These are phyloP conservation scores for Sonneratia caseolaris DNA, from an alignment of 345 rosid species.

Conservation along the genomic window DNA sequence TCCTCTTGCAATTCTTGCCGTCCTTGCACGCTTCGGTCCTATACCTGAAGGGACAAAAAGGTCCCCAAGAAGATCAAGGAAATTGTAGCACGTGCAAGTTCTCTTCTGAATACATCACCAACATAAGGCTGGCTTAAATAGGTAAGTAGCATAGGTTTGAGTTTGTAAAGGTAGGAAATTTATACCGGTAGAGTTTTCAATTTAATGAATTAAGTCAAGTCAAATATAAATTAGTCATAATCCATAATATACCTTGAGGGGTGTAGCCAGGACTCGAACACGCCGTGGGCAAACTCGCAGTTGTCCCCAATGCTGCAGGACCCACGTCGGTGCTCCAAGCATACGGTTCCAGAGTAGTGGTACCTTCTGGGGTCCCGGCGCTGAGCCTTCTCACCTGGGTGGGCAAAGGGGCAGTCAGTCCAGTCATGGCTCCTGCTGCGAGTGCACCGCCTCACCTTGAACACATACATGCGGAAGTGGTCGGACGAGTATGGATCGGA, in stretches of 20 bases:
- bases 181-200: no score
- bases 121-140: no score
- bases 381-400: slow-evolving; percentile 80
- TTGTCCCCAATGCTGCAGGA: slow-evolving; percentile 53
- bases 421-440: slow-evolving; percentile 94
- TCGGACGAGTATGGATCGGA: slow-evolving; percentile 62
- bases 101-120: no score
- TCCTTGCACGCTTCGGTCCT: slow-evolving; percentile 72
- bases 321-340: slow-evolving; percentile 59
- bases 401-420: slow-evolving; percentile 94
- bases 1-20: slow-evolving; percentile 54
- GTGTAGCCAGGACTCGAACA: slow-evolving; percentile 76
- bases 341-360: slow-evolving; percentile 56
- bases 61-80: no score
- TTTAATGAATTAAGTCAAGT: no score
- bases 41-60: slow-evolving; percentile 10
- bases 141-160: no score
- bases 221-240: no score
- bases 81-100: no score
- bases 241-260: slow-evolving; percentile 27
- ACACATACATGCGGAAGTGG: slow-evolving; percentile 84
- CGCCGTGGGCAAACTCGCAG: slow-evolving; percentile 63
- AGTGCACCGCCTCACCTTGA: slow-evolving; percentile 82
- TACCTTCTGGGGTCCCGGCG: slow-evolving; percentile 68
- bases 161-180: no score